Evolutionary conservation across 2,329 filamentous ascomycete genomes (phyloP), one percentile per base, ranked within the genome.

Genomic region (Hypoxylon sp.): DNA sequence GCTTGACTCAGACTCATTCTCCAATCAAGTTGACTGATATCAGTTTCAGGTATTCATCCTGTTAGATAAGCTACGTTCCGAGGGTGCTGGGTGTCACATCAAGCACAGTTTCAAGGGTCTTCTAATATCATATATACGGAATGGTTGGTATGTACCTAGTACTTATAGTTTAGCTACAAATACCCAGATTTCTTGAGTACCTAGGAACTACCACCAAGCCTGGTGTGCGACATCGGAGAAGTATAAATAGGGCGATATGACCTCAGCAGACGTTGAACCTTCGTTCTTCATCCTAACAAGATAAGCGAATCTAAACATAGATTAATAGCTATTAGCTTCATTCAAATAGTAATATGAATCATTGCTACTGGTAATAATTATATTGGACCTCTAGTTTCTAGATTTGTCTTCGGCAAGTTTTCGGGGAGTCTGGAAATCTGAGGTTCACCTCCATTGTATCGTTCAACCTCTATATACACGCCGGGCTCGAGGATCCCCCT

Each of bases 141-240:
- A 10, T 10, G 6, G 25, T 10, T 56, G 28, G 14, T 11, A 43
- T 2, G 38, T 43, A 43, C 38, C 38, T 5, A 19, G 17, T 43
- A 53, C 50, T 41, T 28, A 10, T 17, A 2, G 2, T 14, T 14
- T 9, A 1, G 0, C 2, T 14, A 17, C 10, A 23, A 34, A 34
- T 34, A 21, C 13, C 19, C 10, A 5, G 2, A 21, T 11, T 43
- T 30, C 11, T 19, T 21, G 41, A 21, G 41, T 49, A 50, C 41
- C 25, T 14, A 2, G 3, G 9, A 32, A 11, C 2, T 49, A 32
- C 41, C 2, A 28, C 50, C 28, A 21, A 46, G 34, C 41, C 41
- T 60, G 34, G 49, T 25, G 38, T 64, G 67, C 67, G 67, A 67
- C 56, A 67, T 69, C 67, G 67, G 67, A 50, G 11, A 11, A n/a